Percentiles rank a stretch among this genome's conserved stretches.
These are phyloP conservation scores for Apiotrichum sp. DNA, from an alignment of 1,284 basidiomycete species.

Conservation along the genomic window DNA sequence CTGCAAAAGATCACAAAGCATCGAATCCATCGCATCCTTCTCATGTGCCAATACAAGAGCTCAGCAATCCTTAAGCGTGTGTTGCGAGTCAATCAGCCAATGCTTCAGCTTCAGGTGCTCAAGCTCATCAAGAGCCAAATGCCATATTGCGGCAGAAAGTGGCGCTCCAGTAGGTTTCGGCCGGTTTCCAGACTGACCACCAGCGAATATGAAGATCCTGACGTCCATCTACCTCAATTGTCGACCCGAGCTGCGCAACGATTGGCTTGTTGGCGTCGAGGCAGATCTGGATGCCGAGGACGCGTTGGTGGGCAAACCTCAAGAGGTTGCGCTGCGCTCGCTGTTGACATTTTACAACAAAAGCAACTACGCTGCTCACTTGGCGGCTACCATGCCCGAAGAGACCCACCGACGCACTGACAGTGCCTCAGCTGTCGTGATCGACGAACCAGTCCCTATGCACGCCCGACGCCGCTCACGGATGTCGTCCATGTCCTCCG, in stretches of 20 bases:
- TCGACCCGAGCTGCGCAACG: slow-evolving; percentile 90
- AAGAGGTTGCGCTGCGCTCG: slow-evolving; percentile 91
- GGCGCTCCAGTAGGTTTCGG: slow-evolving; percentile 75
- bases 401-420: slow-evolving; percentile 20
- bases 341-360: slow-evolving; percentile 78
- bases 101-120: slow-evolving; percentile 91
- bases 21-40: slow-evolving; percentile 86
- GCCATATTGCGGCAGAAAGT: slow-evolving; percentile 95
- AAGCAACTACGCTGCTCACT: slow-evolving; percentile 33
- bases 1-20: slow-evolving; percentile 97
- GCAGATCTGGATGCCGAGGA: slow-evolving; percentile 78
- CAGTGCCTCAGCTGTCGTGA: slow-evolving; percentile 19
- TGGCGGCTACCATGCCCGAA: slow-evolving; percentile 1
- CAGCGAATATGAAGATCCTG: slow-evolving; percentile 99
- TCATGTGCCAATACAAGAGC: slow-evolving; percentile 97
- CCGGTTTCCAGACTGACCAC: not conserved
- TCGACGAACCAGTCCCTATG: slow-evolving; percentile 6
- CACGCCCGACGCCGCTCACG: slow-evolving; percentile 14
- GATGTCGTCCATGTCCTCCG: slow-evolving; percentile 14
- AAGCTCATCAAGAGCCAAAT: slow-evolving; percentile 99
- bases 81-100: slow-evolving; percentile 84
- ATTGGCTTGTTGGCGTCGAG: slow-evolving; percentile 93
- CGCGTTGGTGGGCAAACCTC: slow-evolving; percentile 57
- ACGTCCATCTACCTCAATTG: slow-evolving; percentile 98
- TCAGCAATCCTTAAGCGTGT: slow-evolving; percentile 94